Evolutionary conservation across 2,329 filamentous ascomycete species (phyloP).

Genomic region (Diaporthe ampelina): DNA sequence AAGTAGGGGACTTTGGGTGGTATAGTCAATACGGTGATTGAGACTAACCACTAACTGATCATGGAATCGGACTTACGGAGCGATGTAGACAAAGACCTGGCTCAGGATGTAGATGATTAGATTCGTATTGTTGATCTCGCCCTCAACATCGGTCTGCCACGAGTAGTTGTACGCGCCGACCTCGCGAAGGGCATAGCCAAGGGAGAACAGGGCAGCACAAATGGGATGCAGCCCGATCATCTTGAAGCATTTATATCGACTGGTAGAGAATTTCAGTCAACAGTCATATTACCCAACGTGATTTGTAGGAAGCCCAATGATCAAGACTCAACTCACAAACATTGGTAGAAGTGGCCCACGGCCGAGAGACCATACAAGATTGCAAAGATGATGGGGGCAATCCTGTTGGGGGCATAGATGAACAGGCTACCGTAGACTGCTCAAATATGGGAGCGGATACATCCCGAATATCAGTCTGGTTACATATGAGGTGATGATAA

Average conservation of each 20-base stretch:
- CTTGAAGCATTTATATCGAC: constrained; percentile 66
- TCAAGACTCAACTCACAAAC: constrained; percentile 50
- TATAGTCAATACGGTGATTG: no score
- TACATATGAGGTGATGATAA: not conserved
- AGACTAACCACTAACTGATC: no score
- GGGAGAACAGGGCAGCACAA: constrained; percentile 64
- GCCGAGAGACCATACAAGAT: constrained; percentile 62
- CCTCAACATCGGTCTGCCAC: not conserved
- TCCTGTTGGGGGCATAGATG: constrained; percentile 68
- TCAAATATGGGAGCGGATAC: not conserved
- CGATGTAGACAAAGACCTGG: constrained; percentile 54
- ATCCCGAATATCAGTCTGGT: not conserved
- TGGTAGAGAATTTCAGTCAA: constrained; percentile 44
- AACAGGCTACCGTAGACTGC: constrained; percentile 50
- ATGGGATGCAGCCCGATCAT: constrained; percentile 64
- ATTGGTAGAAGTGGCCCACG: constrained; percentile 65
- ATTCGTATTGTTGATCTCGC: constrained; percentile 42
- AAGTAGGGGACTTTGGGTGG: constrained; percentile 53
- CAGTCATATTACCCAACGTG: not conserved
- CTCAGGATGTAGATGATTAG: constrained; percentile 51
- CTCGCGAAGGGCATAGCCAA: constrained; percentile 67
- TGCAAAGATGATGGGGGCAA: constrained; percentile 66
- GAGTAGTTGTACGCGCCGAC: constrained; percentile 63
- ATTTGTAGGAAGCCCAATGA: not conserved
- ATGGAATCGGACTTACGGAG: constrained; percentile 50